Evolutionary conservation across 306 rosid genomes (phyloP).

Genomic region (Acacia melanoxylon): DNA sequence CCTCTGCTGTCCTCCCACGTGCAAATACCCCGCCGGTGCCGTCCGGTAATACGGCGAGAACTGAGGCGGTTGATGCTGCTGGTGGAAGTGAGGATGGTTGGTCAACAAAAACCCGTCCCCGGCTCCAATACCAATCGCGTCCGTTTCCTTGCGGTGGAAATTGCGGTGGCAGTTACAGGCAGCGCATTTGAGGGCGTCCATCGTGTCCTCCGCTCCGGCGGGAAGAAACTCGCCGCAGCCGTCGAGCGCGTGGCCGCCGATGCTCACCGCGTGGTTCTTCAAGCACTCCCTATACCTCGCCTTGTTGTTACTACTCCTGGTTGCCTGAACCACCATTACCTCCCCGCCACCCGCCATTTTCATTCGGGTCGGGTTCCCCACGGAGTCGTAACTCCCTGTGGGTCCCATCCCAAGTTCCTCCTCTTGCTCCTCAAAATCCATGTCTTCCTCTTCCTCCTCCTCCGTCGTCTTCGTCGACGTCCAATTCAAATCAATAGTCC

Average conservation of each 20-base stretch:
- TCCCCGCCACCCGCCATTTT: constrained; percentile 39
- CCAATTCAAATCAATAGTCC: background rate
- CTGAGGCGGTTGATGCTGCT: constrained; percentile 41
- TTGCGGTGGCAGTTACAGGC: constrained; percentile 98
- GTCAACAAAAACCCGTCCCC: constrained; percentile 50
- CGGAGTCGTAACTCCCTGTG: constrained; percentile 59
- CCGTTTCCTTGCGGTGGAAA: constrained; percentile 83
- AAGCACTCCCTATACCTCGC: constrained; percentile 80
- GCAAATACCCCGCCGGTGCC: constrained; percentile 73
- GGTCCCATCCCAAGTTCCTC: constrained; percentile 65
- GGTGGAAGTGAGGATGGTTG: constrained; percentile 37
- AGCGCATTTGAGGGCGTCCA: constrained; percentile 88
- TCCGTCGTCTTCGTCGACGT: background rate
- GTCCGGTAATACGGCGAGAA: constrained; percentile 71
- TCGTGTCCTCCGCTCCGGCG: constrained; percentile 70
- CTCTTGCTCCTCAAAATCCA: constrained; percentile 88
- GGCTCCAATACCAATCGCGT: background rate
- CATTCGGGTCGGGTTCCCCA: constrained; percentile 45
- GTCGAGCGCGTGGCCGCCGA: constrained; percentile 90
- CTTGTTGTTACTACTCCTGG: constrained; percentile 35
- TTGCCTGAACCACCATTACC: constrained; percentile 30
- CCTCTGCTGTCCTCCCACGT: constrained; percentile 58
- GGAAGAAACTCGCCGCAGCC: constrained; percentile 92
- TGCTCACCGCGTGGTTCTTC: constrained; percentile 85
- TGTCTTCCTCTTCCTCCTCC: background rate